Evolutionary conservation across 2,329 filamentous ascomycete species (phyloP), one percentile per base, ranked within the genome.

Genomic region (Orbilia oligospora): DNA sequence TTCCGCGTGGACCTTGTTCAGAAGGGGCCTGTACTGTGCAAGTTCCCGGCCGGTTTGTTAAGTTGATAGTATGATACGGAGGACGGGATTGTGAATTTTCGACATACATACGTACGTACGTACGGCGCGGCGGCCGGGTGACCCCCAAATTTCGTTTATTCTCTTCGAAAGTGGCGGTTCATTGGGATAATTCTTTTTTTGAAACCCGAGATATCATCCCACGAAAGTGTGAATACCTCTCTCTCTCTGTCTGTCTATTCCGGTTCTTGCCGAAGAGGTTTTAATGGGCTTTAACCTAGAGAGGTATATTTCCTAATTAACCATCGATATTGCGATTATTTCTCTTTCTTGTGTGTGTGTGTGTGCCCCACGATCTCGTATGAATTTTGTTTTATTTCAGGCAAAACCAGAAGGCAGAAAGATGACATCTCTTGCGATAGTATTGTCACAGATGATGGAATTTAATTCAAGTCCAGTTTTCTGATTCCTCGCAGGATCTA

Each of bases 101-200:
- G n/a, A n/a, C n/a, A n/a, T n/a, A n/a, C n/a, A n/a, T n/a, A n/a
- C n/a, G n/a, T n/a, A n/a, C n/a, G n/a, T n/a, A n/a, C n/a, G n/a
- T n/a, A n/a, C n/a, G n/a, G n/a, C n/a, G n/a, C 36, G 24, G 33
- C 18, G 27, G 27, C 27, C 27, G 27, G 56, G 55, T 53, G 68
- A 73, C 70, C 70, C 70, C 70, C 70, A 73, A 72, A 73, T 48
- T 66, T 58, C 48, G n/a, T n/a, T n/a, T n/a, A n/a, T n/a, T n/a
- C n/a, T n/a, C 38, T 41, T 33, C 30, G 2, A 58, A 38, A 56
- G 53, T 36, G 63, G 63, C 70, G 51, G 61, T 38, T 48, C 27
- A 55, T 68, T 30, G 55, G 56, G 33, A 27, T 49, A 9, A 27
- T 48, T 30, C 6, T 30, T 30, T 30, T 30, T 30, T 55, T 44